Conservation (phyloP, 306 rosid species). For the Malus fusca region DNA sequence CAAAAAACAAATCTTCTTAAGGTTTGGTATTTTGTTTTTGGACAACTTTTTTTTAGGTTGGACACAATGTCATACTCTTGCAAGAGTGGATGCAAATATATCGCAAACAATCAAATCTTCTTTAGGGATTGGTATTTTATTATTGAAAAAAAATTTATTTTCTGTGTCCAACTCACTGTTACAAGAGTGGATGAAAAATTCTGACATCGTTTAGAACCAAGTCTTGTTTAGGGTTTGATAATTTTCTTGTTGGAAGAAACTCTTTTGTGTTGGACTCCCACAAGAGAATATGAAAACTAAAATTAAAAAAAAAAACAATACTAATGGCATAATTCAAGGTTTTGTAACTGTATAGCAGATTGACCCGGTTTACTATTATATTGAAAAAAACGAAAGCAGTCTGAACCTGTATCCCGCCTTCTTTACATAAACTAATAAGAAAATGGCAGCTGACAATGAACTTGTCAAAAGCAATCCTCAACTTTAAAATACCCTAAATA, state of each 20-base stretch:
- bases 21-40: no score
- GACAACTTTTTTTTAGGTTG: no score
- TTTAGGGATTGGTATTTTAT: background rate
- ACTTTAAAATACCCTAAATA: background rate
- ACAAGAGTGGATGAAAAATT: background rate
- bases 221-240: background rate
- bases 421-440: background rate
- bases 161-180: background rate
- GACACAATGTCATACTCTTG: background rate
- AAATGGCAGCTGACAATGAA: background rate
- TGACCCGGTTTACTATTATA: no score
- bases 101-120: background rate
- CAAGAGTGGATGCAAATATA: background rate
- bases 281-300: background rate
- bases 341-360: no score
- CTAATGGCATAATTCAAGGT: background rate
- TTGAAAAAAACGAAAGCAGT: no score
- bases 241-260: background rate
- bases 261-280: background rate
- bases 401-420: no score
- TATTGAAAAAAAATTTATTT: background rate
- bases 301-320: no score
- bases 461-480: background rate
- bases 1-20: no score
- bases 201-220: no score